Evolutionary conservation across 2,329 filamentous ascomycete species (phyloP).

Genomic region (Grosmannia serpens): DNA sequence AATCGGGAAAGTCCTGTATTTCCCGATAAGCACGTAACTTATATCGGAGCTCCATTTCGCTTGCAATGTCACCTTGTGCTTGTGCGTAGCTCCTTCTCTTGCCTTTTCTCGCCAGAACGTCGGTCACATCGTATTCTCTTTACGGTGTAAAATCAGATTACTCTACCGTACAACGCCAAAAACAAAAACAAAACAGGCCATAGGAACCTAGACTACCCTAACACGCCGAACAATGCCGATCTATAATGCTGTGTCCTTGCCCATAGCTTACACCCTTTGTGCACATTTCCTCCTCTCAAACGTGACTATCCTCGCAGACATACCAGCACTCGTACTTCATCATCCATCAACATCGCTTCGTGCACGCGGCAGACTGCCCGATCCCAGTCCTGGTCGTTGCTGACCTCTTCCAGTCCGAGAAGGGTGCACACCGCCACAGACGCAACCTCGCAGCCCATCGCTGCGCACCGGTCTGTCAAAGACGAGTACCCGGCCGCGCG

Average conservation of each 20-base stretch:
- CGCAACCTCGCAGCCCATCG: not conserved
- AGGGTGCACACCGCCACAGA: slow-evolving; percentile 2
- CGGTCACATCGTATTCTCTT: no score
- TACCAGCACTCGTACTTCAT: slow-evolving; percentile 7
- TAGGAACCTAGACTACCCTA: no score
- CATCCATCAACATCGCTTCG: slow-evolving; percentile 3
- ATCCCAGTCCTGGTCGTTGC: slow-evolving; percentile 4
- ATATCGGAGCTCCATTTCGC: not conserved
- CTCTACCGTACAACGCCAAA: not conserved
- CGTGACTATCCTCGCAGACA: not conserved
- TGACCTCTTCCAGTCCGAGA: slow-evolving; percentile 2
- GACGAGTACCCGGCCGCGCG: slow-evolving; percentile 3
- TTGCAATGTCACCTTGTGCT: not conserved
- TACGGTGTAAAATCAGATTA: no score
- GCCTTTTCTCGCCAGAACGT: no score
- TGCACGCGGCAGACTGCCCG: slow-evolving; percentile 3
- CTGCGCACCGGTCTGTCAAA: not conserved
- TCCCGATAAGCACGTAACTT: not conserved
- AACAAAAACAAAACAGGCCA: not conserved
- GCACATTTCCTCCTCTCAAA: not conserved
- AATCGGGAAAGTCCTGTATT: not conserved
- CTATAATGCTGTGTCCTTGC: not conserved
- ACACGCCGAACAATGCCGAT: not conserved
- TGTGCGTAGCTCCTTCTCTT: not conserved
- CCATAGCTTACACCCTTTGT: not conserved